Base-by-base conservation (phyloP, 805 yeast genomes). In the Saccharomyces mikatae region DNA sequence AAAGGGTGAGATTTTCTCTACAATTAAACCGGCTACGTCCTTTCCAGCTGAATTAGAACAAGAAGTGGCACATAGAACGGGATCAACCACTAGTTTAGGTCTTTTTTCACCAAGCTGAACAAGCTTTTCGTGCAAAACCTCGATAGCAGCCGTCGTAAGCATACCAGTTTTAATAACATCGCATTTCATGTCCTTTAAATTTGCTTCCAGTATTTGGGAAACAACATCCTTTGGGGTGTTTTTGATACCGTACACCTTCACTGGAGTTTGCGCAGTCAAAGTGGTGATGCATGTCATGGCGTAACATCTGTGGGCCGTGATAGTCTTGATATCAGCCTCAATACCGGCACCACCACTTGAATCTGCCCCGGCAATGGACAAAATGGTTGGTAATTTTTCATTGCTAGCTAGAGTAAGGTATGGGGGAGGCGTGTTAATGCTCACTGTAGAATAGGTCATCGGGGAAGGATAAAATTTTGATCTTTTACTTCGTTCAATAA, bases 331-430 rank as follows among this genome's bases (percentile, higher is more conserved):
- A 65, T 89, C 96, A 0, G 96, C 96, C 67, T 89, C 96, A 51
- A 89, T 82, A 2, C 96, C 96, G 1, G 96, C 96, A 4, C 96
- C 96, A 2, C 96, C 96, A 9, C 92, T 84, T 46, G 84, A 80
- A 66, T 89, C 96, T 0, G 92, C 84, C 0, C 96, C 96, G 1
- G 89, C 89, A 47, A 78, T 70, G 0, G 79, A 75, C 54, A 79
- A 60, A 0, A 79, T 79, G 0, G 73, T 71, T 2, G 76, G 74
- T 22, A 76, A 52, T 21, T 54, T 67, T 64, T 54, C 72, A 60
- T 32, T 60, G 57, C 36, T 59, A 46, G 56, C 51, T 26, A 65
- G 51, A 4, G 62, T 56, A 41, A 65, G 52, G 49, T 68, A 68
- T 36, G 71, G 71, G n/a, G 71, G 71, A 13, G 71, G 66, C 2